Base-by-base conservation (phyloP, 352 stramenopile species). In the Elongisporangium prolatum region DNA sequence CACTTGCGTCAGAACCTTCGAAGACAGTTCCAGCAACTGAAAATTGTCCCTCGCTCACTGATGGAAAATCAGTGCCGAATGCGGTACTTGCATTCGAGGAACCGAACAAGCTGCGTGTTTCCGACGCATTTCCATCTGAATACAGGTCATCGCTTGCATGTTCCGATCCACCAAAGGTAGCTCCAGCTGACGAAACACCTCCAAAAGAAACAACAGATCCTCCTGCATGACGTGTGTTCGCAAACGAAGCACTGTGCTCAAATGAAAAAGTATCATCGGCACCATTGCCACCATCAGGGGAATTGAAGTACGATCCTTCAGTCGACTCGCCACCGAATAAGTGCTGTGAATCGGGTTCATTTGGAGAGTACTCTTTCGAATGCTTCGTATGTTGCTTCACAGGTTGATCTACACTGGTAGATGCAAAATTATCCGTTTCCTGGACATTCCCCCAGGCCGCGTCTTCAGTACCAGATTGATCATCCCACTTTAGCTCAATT, bases 21-120 rank as follows among this genome's bases (percentile, higher is more conserved):
- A 87, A 84, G 13, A 74, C 77, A 18, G 77, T 85, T 16, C 80
- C 80, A 51, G 80, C 77, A 9, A 72, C 72, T 11, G 80, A 91
- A 8, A 74, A 87, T 48, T 86, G 79, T 0, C 78, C 80, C 48
- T 93, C 84, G 38, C 79, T 91, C 52, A 86, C 84, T 8, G 83
- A 89, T 8, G 79, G 74, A 21, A 86, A 86, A 66, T 93, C 80
- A 0, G 81, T 91, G 8, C 82, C 75, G 18, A 91, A 91, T 6
- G 83, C 80, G 8, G 83, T 93, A 53, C 83, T 86, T 8, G 76
- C 80, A 64, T 85, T 93, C 6, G 80, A 91, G 16, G 79, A 88
- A 17, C 82, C 76, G 53, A 89, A 72, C 22, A 86, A 76, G 24
- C 84, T 93, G 17, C 80, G 73, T 2, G 78, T 89, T 54, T 93